phyloP scores from a whole-genome alignment of 306 rosid genomes.

The Cucumis melo region DNA sequence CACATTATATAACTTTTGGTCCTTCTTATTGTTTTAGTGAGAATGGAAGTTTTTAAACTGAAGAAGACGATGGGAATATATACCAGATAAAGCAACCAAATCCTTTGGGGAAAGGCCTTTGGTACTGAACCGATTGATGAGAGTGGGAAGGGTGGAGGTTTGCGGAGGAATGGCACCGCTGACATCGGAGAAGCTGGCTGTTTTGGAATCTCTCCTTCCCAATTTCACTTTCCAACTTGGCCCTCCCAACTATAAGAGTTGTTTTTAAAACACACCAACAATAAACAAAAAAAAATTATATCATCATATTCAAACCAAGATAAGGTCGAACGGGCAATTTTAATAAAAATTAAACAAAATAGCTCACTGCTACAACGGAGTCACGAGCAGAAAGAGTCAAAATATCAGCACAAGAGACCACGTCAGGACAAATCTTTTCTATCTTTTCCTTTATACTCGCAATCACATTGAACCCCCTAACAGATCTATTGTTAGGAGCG shows the following conservation, averaged over 20 bases:
- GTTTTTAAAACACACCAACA: no score
- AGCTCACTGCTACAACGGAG: slow-evolving; percentile 10
- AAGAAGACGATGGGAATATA: no score
- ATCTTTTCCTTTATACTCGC: slow-evolving; percentile 38
- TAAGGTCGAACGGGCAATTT: no score
- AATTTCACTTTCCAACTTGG: slow-evolving; percentile 13
- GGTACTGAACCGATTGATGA: slow-evolving; percentile 1
- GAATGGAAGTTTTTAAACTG: no score
- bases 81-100: slow-evolving; percentile 22
- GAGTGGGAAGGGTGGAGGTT: slow-evolving; percentile 1
- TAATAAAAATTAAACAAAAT: no score
- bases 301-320: no score
- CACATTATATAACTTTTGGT: no score
- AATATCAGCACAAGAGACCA: slow-evolving; percentile 80
- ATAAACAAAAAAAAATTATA: no score
- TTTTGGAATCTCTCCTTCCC: slow-evolving; percentile 25
- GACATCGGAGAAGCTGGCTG: slow-evolving; percentile 14
- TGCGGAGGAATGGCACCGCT: slow-evolving; percentile 18
- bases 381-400: slow-evolving; percentile 62
- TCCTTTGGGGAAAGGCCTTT: slow-evolving; percentile 12
- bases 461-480: slow-evolving; percentile 48
- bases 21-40: no score
- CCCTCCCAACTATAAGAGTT: slow-evolving; percentile 7
- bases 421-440: slow-evolving; percentile 42
- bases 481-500: slow-evolving; percentile 33